phyloP scores from a whole-genome alignment of 2,329 filamentous ascomycete genomes.

The Talaromyces pinophilus region DNA sequence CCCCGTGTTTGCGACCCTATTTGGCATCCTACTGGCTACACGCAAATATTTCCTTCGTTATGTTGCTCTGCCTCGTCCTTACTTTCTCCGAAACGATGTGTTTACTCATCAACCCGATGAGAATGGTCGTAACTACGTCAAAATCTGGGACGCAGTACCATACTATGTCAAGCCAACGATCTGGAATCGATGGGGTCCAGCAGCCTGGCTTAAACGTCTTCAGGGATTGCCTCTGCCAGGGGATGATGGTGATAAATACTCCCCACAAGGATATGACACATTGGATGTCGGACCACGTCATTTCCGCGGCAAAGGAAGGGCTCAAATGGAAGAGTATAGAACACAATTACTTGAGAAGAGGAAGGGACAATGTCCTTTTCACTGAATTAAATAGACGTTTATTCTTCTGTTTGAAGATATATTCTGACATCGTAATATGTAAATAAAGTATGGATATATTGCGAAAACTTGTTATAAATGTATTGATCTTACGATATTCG shows the following conservation, averaged over 20 bases:
- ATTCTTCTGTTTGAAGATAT: neutral
- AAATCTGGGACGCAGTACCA: constrained; percentile 62
- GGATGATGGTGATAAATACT: constrained; percentile 49
- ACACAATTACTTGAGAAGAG: constrained; percentile 40
- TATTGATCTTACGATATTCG: neutral
- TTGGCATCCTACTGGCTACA: constrained; percentile 52
- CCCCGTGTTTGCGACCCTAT: constrained; percentile 36
- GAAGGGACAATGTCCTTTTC: constrained; percentile 53
- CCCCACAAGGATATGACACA: constrained; percentile 51
- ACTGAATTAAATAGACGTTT: neutral
- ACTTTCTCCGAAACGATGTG: constrained; percentile 38
- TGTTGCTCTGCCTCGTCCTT: constrained; percentile 60
- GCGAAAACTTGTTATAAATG: neutral
- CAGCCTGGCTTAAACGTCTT: constrained; percentile 52
- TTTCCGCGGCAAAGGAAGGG: constrained; percentile 54
- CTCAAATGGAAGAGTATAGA: constrained; percentile 49
- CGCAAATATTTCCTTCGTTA: constrained; percentile 62
- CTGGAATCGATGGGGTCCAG: constrained; percentile 64
- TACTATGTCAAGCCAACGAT: constrained; percentile 64
- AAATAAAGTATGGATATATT: neutral
- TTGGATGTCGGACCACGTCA: constrained; percentile 63
- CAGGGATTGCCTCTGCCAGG: constrained; percentile 52
- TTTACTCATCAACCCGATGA: constrained; percentile 54
- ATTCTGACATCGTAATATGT: neutral
- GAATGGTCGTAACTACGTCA: constrained; percentile 55